A percentile compares a stretch with the other conserved stretches of the same genome.
These are phyloP conservation scores for Metschnikowia kofuensis DNA, from an alignment of 805 yeast genomes.

Conservation along the genomic window DNA sequence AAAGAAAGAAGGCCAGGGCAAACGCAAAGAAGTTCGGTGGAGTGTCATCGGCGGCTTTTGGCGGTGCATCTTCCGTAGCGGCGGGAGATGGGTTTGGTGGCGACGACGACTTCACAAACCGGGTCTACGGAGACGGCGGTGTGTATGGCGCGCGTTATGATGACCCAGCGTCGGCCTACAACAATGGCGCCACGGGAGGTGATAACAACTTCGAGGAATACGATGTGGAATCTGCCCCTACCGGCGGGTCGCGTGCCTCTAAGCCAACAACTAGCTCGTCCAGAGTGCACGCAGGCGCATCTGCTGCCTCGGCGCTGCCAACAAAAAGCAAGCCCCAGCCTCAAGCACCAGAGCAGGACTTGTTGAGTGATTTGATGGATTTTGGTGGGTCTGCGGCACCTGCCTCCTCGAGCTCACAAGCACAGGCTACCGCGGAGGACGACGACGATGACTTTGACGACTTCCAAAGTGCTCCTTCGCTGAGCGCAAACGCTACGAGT, in stretches of 20 bases:
- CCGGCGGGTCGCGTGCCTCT: constrained; percentile 14
- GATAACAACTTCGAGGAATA: constrained; percentile 59
- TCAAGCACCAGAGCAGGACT: constrained; percentile 39
- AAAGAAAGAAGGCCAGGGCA: constrained; percentile 86
- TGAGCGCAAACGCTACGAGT: constrained; percentile 18
- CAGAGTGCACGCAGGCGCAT: constrained; percentile 27
- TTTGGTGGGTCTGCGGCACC: constrained; percentile 25
- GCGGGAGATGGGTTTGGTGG: constrained; percentile 29
- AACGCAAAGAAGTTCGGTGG: constrained; percentile 82
- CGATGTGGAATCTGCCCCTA: constrained; percentile 37
- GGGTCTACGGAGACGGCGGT: constrained; percentile 72
- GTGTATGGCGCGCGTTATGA: constrained; percentile 66
- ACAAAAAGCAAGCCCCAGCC: constrained; percentile 28
- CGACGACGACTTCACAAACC: constrained; percentile 47
- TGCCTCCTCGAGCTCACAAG: constrained; percentile 13
- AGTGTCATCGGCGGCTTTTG: constrained; percentile 52
- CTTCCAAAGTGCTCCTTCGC: constrained; percentile 66
- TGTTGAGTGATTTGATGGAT: constrained; percentile 46
- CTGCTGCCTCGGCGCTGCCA: constrained; percentile 16
- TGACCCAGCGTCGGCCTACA: constrained; percentile 48
- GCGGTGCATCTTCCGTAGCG: constrained; percentile 46
- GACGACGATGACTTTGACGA: constrained; percentile 79
- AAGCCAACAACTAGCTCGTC: constrained; percentile 39
- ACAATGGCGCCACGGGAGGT: constrained; percentile 31
- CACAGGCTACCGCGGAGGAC: constrained; percentile 32